A percentile compares a stretch with the other conserved stretches of the same genome.
Evolutionary conservation across 257 asterid species (phyloP).

Genomic region (Parsonsia alboflavescens): DNA sequence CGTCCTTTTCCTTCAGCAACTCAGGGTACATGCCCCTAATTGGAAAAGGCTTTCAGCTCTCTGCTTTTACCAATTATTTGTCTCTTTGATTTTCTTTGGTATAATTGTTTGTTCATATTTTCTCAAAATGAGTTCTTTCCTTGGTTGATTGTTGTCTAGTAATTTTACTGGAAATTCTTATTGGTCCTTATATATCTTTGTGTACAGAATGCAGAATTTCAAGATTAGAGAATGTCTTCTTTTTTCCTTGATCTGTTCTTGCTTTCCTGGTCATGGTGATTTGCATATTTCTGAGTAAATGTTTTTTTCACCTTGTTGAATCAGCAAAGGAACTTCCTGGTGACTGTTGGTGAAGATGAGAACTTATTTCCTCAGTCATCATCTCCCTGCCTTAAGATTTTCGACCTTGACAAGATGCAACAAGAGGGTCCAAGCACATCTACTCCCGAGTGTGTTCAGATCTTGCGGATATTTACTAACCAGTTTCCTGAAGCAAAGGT

Average conservation of each 20-base stretch:
- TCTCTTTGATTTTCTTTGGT: neutral
- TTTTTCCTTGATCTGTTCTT: slow-evolving; percentile 1
- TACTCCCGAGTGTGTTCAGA: slow-evolving; percentile 79
- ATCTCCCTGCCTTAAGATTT: slow-evolving; percentile 68
- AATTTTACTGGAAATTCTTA: neutral
- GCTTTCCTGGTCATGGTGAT: neutral
- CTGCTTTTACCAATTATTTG: neutral
- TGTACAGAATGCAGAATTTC: neutral
- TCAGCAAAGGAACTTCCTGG: slow-evolving; percentile 83
- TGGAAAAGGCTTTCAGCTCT: neutral
- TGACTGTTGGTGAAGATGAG: slow-evolving; percentile 93
- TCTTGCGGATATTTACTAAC: slow-evolving; percentile 69
- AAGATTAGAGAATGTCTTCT: neutral
- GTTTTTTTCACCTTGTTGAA: slow-evolving; percentile 20
- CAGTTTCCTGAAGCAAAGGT: slow-evolving; percentile 97
- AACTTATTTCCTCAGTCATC: slow-evolving; percentile 66
- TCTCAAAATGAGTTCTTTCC: neutral
- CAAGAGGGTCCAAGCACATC: slow-evolving; percentile 77
- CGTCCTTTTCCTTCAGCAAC: slow-evolving; percentile 86
- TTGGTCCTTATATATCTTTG: neutral
- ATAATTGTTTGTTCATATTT: neutral
- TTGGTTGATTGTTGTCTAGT: neutral
- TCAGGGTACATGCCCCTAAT: slow-evolving; percentile 45
- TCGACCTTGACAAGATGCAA: slow-evolving; percentile 79
- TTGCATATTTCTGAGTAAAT: neutral